These are phyloP conservation scores for Yamadazyma aaseri DNA, from an alignment of 1,139 yeast genomes.

Conservation along the genomic window DNA sequence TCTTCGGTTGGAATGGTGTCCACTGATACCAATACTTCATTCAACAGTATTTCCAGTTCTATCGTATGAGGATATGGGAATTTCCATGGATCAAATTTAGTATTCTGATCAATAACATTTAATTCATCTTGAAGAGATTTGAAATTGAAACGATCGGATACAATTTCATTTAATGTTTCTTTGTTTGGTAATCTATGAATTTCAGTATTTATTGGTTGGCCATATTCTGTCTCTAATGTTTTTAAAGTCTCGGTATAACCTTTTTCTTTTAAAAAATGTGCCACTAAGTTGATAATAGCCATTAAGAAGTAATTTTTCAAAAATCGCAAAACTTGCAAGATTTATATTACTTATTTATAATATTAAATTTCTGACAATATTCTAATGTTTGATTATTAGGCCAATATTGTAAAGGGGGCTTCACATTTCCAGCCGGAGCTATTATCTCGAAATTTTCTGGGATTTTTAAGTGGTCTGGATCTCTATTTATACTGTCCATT, in stretches of 20 bases:
- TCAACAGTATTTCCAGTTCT: slow-evolving; percentile 21
- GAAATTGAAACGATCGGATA: slow-evolving; percentile 49
- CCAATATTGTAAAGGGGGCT: slow-evolving; percentile 29
- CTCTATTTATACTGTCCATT: slow-evolving; percentile 14
- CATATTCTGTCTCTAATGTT: slow-evolving; percentile 48
- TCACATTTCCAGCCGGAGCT: slow-evolving; percentile 27
- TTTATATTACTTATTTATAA: background rate
- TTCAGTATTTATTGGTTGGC: slow-evolving; percentile 27
- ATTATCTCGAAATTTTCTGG: slow-evolving; percentile 26
- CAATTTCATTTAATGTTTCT: slow-evolving; percentile 51
- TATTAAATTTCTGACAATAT: slow-evolving; percentile 27
- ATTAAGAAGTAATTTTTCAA: slow-evolving; percentile 5
- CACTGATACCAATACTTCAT: slow-evolving; percentile 15
- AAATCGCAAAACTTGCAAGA: slow-evolving; percentile 1
- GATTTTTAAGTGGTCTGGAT: slow-evolving; percentile 17
- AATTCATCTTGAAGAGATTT: slow-evolving; percentile 18
- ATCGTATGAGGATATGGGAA: slow-evolving; percentile 34
- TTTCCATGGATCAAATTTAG: slow-evolving; percentile 26
- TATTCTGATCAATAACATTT: slow-evolving; percentile 12
- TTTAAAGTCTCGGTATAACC: slow-evolving; percentile 46
- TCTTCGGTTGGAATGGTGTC: slow-evolving; percentile 10
- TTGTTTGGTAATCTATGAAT: slow-evolving; percentile 17
- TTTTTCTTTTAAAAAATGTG: slow-evolving; percentile 52
- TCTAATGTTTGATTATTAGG: slow-evolving; percentile 36
- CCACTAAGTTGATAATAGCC: slow-evolving; percentile 41